Percentiles rank a stretch among this genome's conserved stretches.
Evolutionary conservation across 2,329 filamentous ascomycete genomes (phyloP).

Genomic region (Basipetospora chlamydospora): DNA sequence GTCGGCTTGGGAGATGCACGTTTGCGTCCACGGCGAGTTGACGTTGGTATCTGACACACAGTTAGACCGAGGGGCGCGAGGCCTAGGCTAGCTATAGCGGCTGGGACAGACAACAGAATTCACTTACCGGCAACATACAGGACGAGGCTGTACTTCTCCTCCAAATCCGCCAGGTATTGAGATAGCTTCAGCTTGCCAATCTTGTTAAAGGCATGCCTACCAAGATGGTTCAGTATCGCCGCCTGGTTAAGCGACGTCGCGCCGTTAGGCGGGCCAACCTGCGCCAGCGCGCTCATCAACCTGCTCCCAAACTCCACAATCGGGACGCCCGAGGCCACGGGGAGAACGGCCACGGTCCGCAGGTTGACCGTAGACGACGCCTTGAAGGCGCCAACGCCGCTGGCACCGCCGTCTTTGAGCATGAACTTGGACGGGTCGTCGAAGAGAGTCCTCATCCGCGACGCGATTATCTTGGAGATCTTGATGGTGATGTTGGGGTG

Average conservation of each 20-base stretch:
- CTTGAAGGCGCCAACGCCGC: conserved; percentile 34
- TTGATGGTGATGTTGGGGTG: conserved; percentile 98
- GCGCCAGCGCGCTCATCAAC: conserved; percentile 71
- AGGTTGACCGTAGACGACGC: conserved; percentile 82
- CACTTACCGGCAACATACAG: conserved; percentile 72
- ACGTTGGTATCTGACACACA: conserved; percentile 74
- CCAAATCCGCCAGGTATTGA: conserved; percentile 89
- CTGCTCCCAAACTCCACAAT: conserved; percentile 91
- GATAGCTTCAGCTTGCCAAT: conserved; percentile 95
- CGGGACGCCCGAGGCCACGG: conserved; percentile 80
- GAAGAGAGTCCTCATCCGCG: conserved; percentile 78
- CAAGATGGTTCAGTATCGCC: conserved; percentile 85
- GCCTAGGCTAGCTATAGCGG: too few relatives aligned
- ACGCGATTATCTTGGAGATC: conserved; percentile 96
- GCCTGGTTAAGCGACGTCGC: conserved; percentile 88
- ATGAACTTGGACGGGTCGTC: conserved; percentile 62
- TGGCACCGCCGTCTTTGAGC: conserved; percentile 47
- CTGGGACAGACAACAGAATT: conserved; percentile 4
- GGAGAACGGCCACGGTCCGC: conserved; percentile 80
- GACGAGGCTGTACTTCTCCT: conserved; percentile 93
- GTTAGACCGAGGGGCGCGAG: too few relatives aligned
- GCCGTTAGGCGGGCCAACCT: conserved; percentile 79
- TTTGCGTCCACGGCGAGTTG: conserved; percentile 96
- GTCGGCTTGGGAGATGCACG: conserved; percentile 92
- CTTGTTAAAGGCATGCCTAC: conserved; percentile 88